These are phyloP conservation scores for Casuarina glauca DNA, from an alignment of 306 rosid species.

Conservation along the genomic window DNA sequence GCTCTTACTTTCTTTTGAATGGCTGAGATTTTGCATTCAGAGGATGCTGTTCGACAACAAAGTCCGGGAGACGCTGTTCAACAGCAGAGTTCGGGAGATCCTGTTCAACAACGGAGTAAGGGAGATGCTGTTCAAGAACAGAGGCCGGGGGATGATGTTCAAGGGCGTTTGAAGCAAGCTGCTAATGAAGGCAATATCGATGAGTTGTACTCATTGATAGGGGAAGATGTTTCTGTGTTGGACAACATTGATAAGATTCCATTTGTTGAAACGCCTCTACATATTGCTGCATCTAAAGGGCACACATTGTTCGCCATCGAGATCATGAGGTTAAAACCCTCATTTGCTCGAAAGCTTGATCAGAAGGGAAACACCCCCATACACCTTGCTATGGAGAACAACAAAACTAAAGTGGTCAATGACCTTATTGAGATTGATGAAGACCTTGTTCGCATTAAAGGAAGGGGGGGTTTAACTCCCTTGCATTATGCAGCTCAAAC, in stretches of 20 bases:
- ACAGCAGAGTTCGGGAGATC: no score
- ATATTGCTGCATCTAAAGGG: constrained; percentile 2
- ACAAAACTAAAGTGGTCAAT: neutral
- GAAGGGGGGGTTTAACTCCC: neutral
- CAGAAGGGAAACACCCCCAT: constrained; percentile 8
- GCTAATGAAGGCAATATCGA: neutral
- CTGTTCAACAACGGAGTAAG: no score
- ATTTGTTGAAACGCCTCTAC: constrained; percentile 14
- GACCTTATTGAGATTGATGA: neutral
- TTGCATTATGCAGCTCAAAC: constrained; percentile 8
- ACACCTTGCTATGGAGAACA: neutral
- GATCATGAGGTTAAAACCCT: no score
- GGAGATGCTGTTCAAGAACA: no score
- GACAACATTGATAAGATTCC: neutral
- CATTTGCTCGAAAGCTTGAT: neutral
- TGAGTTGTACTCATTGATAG: neutral
- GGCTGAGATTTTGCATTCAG: no score
- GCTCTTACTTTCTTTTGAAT: no score
- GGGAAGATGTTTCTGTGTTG: neutral
- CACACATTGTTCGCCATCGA: neutral
- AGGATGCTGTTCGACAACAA: no score
- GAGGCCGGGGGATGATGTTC: no score
- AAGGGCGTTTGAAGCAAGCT: neutral
- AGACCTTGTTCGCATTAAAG: neutral
- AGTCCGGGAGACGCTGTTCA: no score